Conservation (phyloP, 2,329 filamentous ascomycete genomes). For the Ustilaginoidea virens region DNA sequence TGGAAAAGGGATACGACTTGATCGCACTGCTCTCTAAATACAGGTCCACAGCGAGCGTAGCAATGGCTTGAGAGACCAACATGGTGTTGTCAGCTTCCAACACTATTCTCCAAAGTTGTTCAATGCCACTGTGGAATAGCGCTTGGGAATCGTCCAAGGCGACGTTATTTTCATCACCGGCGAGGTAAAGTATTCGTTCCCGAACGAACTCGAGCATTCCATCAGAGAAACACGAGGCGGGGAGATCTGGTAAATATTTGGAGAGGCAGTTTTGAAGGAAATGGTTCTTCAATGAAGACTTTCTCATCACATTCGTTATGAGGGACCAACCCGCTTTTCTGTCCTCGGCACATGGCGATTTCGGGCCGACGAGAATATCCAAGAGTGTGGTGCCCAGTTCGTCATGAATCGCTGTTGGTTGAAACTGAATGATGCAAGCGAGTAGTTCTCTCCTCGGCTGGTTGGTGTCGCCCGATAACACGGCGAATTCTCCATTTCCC, state of each 20-base stretch:
- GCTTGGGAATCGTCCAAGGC: conserved; percentile 35
- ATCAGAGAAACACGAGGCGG: conserved; percentile 40
- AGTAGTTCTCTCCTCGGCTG: conserved; percentile 42
- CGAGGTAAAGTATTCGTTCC: conserved; percentile 29
- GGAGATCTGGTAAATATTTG: conserved; percentile 40
- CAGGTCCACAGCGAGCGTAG: conserved; percentile 51
- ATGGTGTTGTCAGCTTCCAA: conserved; percentile 48
- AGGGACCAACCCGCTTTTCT: conserved; percentile 55
- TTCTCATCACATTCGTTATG: conserved; percentile 33
- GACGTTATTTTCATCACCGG: conserved; percentile 28
- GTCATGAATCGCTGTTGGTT: conserved; percentile 44
- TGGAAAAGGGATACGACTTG: conserved; percentile 28
- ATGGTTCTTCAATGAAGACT: conserved; percentile 30
- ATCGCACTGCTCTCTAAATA: conserved; percentile 50
- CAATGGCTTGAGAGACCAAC: conserved; percentile 54
- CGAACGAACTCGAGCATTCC: conserved; percentile 50
- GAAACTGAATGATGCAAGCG: conserved; percentile 39
- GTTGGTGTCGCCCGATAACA: conserved; percentile 32
- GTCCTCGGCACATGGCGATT: conserved; percentile 42
- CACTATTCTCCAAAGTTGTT: conserved; percentile 74
- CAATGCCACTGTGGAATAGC: conserved; percentile 37
- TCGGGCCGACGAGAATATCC: conserved; percentile 54
- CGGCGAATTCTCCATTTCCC: conserved; percentile 22
- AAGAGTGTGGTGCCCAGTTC: conserved; percentile 52
- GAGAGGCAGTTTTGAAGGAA: conserved; percentile 39